Evolutionary conservation across 345 rosid species (phyloP).

Genomic region (Citrus mangshanensis): DNA sequence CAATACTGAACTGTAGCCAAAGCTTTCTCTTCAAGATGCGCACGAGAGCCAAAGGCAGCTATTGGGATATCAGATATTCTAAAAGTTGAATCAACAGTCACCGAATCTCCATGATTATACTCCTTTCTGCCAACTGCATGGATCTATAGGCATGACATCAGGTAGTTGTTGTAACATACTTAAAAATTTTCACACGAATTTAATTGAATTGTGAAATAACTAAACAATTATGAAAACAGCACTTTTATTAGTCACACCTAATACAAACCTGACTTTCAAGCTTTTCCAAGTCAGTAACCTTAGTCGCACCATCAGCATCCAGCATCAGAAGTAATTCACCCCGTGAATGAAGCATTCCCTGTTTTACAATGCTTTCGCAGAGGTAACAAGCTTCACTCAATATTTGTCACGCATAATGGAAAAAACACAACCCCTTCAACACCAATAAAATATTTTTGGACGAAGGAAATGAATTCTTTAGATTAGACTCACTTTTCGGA

Average conservation of each 20-base stretch:
- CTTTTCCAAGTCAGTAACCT: conserved; percentile 85
- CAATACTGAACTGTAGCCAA: conserved; percentile 76
- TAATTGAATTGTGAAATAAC: not conserved
- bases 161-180: conserved; percentile 8
- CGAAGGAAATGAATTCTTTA: conserved; percentile 3
- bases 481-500: conserved; percentile 83
- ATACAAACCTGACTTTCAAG: conserved; percentile 84
- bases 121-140: conserved; percentile 68
- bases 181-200: not conserved
- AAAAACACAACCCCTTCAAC: conserved; percentile 5
- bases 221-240: not conserved
- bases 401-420: conserved; percentile 13
- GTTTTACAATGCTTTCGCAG: conserved; percentile 79
- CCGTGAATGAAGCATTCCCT: conserved; percentile 99
- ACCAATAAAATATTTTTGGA: not conserved
- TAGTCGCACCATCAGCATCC: conserved; percentile 99
- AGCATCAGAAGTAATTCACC: conserved; percentile 96
- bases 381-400: conserved; percentile 60
- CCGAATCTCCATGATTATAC: conserved; percentile 40
- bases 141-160: conserved; percentile 58
- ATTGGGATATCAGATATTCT: conserved; percentile 69
- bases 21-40: conserved; percentile 96
- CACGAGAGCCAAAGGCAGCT: conserved; percentile 96
- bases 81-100: conserved; percentile 33
- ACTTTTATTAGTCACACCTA: conserved; percentile 8